Conservation (phyloP, 2,329 filamentous ascomycete genomes). For the Ceratocystis papillata region DNA sequence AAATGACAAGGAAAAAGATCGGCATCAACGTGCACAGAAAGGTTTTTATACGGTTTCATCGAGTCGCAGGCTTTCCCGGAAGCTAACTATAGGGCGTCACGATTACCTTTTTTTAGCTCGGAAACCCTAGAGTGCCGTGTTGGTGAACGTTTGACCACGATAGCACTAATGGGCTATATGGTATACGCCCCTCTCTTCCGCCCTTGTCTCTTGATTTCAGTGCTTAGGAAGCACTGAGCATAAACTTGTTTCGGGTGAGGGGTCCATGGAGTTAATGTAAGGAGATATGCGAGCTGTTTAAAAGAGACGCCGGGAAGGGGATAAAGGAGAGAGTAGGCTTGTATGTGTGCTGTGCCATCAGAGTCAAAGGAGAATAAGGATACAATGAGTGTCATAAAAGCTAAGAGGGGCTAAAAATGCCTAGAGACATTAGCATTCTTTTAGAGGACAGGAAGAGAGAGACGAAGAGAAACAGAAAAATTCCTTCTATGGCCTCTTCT, state of each 20-base stretch:
- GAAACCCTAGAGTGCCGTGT: background rate
- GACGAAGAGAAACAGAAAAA: background rate
- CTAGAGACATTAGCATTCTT: background rate
- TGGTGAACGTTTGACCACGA: background rate
- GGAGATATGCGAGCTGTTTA: background rate
- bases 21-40: background rate
- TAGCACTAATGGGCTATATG: background rate
- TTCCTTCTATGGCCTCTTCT: background rate
- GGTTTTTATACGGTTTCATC: background rate
- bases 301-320: background rate
- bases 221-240: background rate
- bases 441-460: background rate
- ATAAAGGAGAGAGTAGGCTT: background rate
- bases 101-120: background rate
- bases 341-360: background rate
- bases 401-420: background rate
- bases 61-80: background rate
- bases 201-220: background rate
- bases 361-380: background rate
- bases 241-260: background rate
- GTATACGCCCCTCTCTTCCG: too few relatives aligned
- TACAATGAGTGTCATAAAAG: background rate
- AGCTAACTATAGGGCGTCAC: background rate
- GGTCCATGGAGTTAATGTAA: background rate
- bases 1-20: background rate